Conservation (phyloP, 2,329 filamentous ascomycete genomes). For the Orbilia javanica region DNA sequence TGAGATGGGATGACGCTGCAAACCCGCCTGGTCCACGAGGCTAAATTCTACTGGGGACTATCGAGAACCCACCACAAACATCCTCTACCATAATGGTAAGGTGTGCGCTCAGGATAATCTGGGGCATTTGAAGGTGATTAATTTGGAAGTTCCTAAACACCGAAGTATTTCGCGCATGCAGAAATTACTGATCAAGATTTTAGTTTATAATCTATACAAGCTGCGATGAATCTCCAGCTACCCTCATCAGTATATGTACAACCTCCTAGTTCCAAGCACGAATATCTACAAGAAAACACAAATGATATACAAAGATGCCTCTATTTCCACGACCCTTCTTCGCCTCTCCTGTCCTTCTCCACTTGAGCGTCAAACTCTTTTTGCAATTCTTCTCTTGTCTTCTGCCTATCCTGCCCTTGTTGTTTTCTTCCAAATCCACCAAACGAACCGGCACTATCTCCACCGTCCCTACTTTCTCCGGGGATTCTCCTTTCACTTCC, state of each 20-base stretch:
- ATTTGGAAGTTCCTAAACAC: not conserved
- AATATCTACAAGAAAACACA: slow-evolving; percentile 8
- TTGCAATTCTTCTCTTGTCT: slow-evolving; percentile 67
- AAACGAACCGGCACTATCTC: slow-evolving; percentile 64
- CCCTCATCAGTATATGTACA: slow-evolving; percentile 1
- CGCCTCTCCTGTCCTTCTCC: slow-evolving; percentile 68
- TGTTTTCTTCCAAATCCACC: not conserved
- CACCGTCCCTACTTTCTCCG: slow-evolving; percentile 30
- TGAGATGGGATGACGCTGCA: slow-evolving; percentile 7
- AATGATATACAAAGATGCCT: slow-evolving; percentile 17
- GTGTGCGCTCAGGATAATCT: no score
- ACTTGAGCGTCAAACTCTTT: slow-evolving; percentile 69
- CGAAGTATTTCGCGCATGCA: no score
- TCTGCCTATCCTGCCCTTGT: slow-evolving; percentile 64
- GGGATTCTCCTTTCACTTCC: slow-evolving; percentile 37
- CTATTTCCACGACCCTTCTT: slow-evolving; percentile 36
- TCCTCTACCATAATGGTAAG: no score
- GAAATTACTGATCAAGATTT: no score
- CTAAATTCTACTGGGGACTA: no score
- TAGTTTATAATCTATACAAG: slow-evolving; percentile 2
- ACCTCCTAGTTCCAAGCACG: not conserved
- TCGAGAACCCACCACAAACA: no score
- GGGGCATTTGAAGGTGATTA: not conserved
- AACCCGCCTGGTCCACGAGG: no score
- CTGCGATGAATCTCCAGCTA: slow-evolving; percentile 7